Evolutionary conservation across 768 basidiomycete genomes (phyloP), one percentile per base, ranked within the genome.

Genomic region (Mycena polygramma): DNA sequence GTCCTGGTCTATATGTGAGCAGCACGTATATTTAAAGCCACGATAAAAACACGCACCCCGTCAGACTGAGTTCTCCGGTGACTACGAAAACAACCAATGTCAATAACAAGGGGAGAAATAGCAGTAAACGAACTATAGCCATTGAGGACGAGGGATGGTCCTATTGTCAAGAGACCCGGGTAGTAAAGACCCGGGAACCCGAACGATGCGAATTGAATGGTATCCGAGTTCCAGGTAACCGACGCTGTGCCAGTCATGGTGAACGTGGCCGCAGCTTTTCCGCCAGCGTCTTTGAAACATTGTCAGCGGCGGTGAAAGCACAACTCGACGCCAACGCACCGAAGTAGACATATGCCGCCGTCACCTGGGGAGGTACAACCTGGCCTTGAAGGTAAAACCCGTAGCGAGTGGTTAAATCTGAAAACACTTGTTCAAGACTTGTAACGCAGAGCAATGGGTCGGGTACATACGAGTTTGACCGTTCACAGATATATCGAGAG

Each of bases 161-260:
- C 53, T 8, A 54, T 54, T 36, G 53, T 54, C 53, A 54, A 54
- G 14, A 54, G 53, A 54, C 53, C 53, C 7, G 53, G 53, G 17
- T 61, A 61, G 13, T 61, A 61, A 14, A 61, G 59, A 7, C 59
- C 59, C 3, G 59, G 59, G 59, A 61, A 61, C 3, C 59, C 59
- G 13, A 61, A 59, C 58, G 9, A 15, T 15, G 58, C 58, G 30
- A 59, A 59, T 24, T 59, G 43, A 35, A 26, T 35, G 10, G 58
- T 15, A 17, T 59, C 22, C 43, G 41, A 59, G 11, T 59, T 26
- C 8, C 58, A 46, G 9, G 43, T 26, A 59, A 46, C n/a, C 41
- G 43, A n/a, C 14, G 17, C 58, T 11, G 11, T 45, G 15, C 22
- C 11, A 59, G 58, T 35, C 58, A 14, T 45, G 13, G 22, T 24